Conservation (phyloP, 495 filamentous ascomycete genomes). For the Xylaria telfairii region DNA sequence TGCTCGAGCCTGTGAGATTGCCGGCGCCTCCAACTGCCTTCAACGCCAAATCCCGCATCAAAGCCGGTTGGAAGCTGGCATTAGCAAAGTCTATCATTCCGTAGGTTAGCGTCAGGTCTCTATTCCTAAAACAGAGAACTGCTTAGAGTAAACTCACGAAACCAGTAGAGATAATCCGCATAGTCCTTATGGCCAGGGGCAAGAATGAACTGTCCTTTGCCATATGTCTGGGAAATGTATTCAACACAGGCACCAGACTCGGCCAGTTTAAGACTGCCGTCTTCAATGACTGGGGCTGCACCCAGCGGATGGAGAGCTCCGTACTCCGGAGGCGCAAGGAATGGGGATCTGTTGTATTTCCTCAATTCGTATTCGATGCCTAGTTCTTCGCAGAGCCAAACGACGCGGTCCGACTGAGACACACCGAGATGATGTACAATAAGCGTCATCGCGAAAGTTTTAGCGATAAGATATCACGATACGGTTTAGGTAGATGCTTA, state of each 20-base stretch:
- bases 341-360: constrained; percentile 55
- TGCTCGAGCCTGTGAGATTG: constrained; percentile 14
- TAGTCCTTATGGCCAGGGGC: constrained; percentile 52
- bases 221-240: constrained; percentile 62
- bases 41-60: constrained; percentile 26
- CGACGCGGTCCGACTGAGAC: constrained; percentile 65
- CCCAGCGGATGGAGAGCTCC: constrained; percentile 58
- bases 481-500: not conserved
- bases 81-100: constrained; percentile 55
- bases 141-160: constrained; percentile 37
- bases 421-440: constrained; percentile 64
- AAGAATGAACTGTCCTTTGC: constrained; percentile 50
- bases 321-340: constrained; percentile 60
- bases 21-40: constrained; percentile 16
- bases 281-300: constrained; percentile 62
- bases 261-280: constrained; percentile 56
- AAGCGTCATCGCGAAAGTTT: constrained; percentile 41
- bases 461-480: not conserved
- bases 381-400: constrained; percentile 71
- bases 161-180: constrained; percentile 65
- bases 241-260: constrained; percentile 63
- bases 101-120: constrained; percentile 7
- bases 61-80: constrained; percentile 55
- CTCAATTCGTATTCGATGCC: constrained; percentile 58
- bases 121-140: not conserved